Evolutionary conservation across 2,329 filamentous ascomycete species (phyloP).

Genomic region (Sporothrix inflata): DNA sequence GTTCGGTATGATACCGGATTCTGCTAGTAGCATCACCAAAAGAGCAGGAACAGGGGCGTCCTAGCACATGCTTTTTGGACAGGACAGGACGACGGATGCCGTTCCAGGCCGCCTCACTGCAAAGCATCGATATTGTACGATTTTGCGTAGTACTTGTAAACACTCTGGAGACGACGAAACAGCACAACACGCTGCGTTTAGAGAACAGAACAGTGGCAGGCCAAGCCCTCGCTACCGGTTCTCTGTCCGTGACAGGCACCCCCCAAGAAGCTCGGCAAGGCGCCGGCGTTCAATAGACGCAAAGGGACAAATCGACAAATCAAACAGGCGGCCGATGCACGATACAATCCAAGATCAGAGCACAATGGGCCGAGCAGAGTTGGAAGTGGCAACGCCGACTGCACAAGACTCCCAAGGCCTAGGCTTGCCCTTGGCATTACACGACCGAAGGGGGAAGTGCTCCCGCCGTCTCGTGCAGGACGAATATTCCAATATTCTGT

Average conservation of each 20-base stretch:
- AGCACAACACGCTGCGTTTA: not conserved
- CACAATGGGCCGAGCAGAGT: not conserved
- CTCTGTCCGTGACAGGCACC: conserved; percentile 5
- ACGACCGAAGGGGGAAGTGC: not conserved
- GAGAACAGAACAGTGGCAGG: too few relatives aligned
- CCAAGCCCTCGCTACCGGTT: not conserved
- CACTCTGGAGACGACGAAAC: not conserved
- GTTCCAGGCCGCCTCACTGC: not conserved
- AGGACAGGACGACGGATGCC: not conserved
- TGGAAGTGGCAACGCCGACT: not conserved
- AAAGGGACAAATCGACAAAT: not conserved
- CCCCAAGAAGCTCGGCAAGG: not conserved
- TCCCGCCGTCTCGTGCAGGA: not conserved
- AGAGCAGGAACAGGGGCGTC: not conserved
- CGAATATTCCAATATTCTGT: not conserved
- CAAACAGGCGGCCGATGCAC: not conserved
- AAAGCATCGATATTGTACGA: not conserved
- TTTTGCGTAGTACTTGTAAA: not conserved
- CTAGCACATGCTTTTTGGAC: not conserved
- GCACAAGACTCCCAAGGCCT: too few relatives aligned
- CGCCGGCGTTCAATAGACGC: not conserved
- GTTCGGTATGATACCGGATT: conserved; percentile 1
- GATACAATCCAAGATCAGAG: not conserved
- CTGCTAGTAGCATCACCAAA: not conserved
- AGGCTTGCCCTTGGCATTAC: not conserved